Percentiles rank a stretch among this genome's conserved stretches.
phyloP scores from a whole-genome alignment of 2,329 filamentous ascomycete genomes.

The Onygenales sp. region DNA sequence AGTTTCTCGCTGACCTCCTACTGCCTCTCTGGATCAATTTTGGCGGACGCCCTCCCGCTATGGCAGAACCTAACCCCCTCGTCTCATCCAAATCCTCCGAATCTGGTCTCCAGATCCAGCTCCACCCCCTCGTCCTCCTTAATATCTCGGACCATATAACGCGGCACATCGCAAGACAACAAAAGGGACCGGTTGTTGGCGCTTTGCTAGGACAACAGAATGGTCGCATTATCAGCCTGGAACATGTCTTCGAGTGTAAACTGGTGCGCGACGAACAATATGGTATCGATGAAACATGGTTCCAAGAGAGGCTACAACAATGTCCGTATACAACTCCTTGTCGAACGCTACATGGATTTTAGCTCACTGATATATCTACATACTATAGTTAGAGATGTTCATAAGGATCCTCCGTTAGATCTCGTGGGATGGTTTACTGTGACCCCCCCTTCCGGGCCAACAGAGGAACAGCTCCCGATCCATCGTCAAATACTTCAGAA shows the following conservation, averaged over 20 bases:
- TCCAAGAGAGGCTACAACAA: slow-evolving; percentile 68
- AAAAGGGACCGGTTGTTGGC: slow-evolving; percentile 69
- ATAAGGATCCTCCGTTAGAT: slow-evolving; percentile 72
- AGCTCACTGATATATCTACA: slow-evolving; percentile 5
- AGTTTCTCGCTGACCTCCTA: neutral
- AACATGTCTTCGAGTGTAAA: slow-evolving; percentile 84
- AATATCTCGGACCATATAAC: slow-evolving; percentile 96
- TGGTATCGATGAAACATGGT: slow-evolving; percentile 61
- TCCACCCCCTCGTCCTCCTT: slow-evolving; percentile 91
- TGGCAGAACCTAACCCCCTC: slow-evolving; percentile 50
- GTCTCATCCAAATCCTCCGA: slow-evolving; percentile 61
- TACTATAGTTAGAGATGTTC: slow-evolving; percentile 68
- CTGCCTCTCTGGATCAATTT: neutral
- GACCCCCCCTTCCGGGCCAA: slow-evolving; percentile 61
- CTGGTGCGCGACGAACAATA: slow-evolving; percentile 45
- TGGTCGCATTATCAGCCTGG: slow-evolving; percentile 81
- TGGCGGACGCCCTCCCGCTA: slow-evolving; percentile 20
- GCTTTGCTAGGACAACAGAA: slow-evolving; percentile 86
- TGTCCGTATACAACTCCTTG: slow-evolving; percentile 47
- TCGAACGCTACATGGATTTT: neutral
- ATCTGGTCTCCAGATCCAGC: slow-evolving; percentile 65
- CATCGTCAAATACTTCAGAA: slow-evolving; percentile 65
- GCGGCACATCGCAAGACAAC: slow-evolving; percentile 69
- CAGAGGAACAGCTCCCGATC: slow-evolving; percentile 57
- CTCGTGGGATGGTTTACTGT: slow-evolving; percentile 91